phyloP scores from a whole-genome alignment of 2,329 filamentous ascomycete genomes.

The Fusarium papillatum region DNA sequence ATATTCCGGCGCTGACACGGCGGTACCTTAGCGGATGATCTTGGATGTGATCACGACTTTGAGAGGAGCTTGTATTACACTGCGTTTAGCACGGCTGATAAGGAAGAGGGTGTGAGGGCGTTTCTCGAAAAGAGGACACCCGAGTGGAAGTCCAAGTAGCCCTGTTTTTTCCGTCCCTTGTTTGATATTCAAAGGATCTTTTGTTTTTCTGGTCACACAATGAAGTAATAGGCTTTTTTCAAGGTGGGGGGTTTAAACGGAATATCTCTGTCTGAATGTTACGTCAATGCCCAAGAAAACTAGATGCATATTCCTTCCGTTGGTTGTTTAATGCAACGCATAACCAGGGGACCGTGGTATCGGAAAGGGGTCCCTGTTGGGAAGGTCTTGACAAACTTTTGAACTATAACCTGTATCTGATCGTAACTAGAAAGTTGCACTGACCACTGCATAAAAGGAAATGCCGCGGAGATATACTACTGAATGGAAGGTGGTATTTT shows the following conservation, averaged over 20 bases:
- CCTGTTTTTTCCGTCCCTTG: neutral
- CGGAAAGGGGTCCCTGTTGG: neutral
- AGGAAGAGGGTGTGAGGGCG: constrained; percentile 46
- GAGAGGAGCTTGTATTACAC: constrained; percentile 53
- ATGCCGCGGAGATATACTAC: neutral
- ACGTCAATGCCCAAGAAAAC: neutral
- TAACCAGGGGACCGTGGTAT: neutral
- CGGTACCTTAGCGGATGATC: constrained; percentile 37
- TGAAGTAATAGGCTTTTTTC: neutral
- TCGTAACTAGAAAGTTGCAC: neutral
- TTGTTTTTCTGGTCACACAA: neutral
- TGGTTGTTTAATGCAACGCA: neutral
- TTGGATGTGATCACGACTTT: constrained; percentile 47
- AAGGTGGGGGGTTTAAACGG: neutral
- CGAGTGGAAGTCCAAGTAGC: constrained; percentile 27
- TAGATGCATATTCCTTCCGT: neutral
- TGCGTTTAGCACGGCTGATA: constrained; percentile 50
- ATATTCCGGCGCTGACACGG: neutral
- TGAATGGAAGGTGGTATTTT: constrained; percentile 4
- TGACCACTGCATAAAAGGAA: neutral
- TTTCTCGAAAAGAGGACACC: constrained; percentile 47
- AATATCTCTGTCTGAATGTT: neutral
- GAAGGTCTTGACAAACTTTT: neutral
- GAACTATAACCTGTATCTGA: neutral
- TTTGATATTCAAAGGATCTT: neutral